Conservation (phyloP, 306 rosid genomes). For the Oxytropis ochrocephala region DNA sequence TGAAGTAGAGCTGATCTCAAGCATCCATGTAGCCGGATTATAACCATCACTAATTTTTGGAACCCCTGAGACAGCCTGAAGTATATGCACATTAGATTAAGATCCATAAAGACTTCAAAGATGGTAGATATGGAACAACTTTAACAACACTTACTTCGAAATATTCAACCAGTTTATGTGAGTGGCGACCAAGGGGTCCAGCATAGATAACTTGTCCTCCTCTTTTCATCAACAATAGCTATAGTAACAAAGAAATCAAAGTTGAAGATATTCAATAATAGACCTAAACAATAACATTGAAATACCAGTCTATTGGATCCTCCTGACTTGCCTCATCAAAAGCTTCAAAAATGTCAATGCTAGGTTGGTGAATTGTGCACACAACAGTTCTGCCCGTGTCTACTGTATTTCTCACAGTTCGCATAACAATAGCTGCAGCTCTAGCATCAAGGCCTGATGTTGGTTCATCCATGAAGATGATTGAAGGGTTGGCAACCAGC, state of each 20-base stretch:
- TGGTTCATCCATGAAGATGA: conserved; percentile 42
- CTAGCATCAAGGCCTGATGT: conserved; percentile 41
- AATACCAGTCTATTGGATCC: background rate
- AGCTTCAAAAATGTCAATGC: conserved; percentile 36
- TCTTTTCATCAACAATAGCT: conserved; percentile 46
- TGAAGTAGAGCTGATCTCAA: conserved; percentile 45
- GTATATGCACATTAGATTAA: background rate
- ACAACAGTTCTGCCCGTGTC: conserved; percentile 36
- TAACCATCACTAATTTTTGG: conserved; percentile 48
- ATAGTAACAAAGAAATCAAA: background rate
- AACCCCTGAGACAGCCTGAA: conserved; percentile 52
- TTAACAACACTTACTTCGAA: conserved; percentile 22
- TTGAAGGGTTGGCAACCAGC: conserved; percentile 43
- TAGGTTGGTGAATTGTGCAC: conserved; percentile 41
- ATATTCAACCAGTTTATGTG: conserved; percentile 29
- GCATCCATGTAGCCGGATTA: conserved; percentile 92
- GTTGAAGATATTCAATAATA: background rate
- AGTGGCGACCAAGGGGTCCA: conserved; percentile 44
- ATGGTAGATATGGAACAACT: background rate
- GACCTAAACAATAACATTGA: background rate
- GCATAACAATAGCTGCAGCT: conserved; percentile 34
- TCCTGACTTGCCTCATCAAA: conserved; percentile 34
- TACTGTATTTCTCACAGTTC: conserved; percentile 28
- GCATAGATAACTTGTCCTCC: conserved; percentile 49
- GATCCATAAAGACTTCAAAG: background rate